Evolutionary conservation across 2,329 filamentous ascomycete species (phyloP), one percentile per base, ranked within the genome.

Genomic region (Nothophaeocryptopus gaeumannii): DNA sequence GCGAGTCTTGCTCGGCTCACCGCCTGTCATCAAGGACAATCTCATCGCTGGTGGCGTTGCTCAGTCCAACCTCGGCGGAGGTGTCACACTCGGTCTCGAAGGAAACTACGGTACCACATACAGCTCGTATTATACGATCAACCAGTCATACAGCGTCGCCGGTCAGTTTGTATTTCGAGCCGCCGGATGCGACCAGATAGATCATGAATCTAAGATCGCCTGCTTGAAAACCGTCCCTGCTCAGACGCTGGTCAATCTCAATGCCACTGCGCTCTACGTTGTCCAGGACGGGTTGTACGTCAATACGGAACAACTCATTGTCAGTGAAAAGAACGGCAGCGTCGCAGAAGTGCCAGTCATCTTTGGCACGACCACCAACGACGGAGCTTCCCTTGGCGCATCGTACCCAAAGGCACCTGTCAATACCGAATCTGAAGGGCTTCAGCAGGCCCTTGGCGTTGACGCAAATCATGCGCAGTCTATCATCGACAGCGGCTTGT

Each of bases 261-360:
- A 59, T 8, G 72, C 71, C 0, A 67, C 72, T 9, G 75, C 77
- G 3, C 72, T 77, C 36, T 80, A 77, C 51, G 72, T 81, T 4
- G 80, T 84, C 5, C 75, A 82, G 41, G 81, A 84, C 51, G 80
- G 79, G 20, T 76, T 70, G 8, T 80, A 78, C 48, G 74, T 83
- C 52, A 71, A 76, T 55, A 73, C 76, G 7, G 68, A 77, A 5
- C 65, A 75, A 32, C 72, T 82, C 20, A 67, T 74, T 14, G 68
- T 78, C 26, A 63, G 67, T 3, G 68, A 68, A 8, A 65, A 63
- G 16, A 75, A 77, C 49, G 64, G 63, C 14, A 72, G 71, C 7
- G 72, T 71, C 0, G 72, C 79, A 0, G 72, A 79, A 15, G 68
- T 82, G 16, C 73, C 74, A 13, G 71, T 83, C 10, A 78, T 84